These are phyloP conservation scores for Pseudogymnoascus sp. DNA, from an alignment of 2,329 filamentous ascomycete genomes.

Conservation along the genomic window DNA sequence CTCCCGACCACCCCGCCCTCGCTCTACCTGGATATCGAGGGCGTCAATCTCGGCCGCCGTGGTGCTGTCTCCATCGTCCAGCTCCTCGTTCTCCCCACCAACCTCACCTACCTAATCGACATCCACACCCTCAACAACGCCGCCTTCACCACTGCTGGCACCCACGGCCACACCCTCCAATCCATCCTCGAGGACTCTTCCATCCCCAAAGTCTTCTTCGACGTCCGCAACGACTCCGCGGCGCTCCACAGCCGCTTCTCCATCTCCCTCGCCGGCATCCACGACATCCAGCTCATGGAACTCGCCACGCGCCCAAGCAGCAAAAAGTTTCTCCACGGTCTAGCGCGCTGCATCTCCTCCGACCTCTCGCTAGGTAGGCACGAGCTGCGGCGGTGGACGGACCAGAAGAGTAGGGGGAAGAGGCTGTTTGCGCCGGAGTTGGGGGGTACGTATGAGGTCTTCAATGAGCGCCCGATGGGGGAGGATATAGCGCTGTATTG, in stretches of 20 bases:
- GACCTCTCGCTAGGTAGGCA: conserved; percentile 9
- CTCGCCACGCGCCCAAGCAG: conserved; percentile 30
- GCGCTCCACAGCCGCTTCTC: conserved; percentile 41
- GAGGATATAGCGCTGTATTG: conserved; percentile 39
- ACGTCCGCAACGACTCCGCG: conserved; percentile 52
- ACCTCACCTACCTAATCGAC: conserved; percentile 35
- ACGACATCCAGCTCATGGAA: conserved; percentile 53
- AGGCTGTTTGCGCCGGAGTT: conserved; percentile 34
- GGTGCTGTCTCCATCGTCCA: conserved; percentile 37
- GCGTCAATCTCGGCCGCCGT: conserved; percentile 33
- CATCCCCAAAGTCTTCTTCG: conserved; percentile 49
- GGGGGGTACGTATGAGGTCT: conserved; percentile 41
- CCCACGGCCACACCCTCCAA: conserved; percentile 29
- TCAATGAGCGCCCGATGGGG: conserved; percentile 39
- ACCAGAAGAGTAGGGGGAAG: conserved; percentile 32
- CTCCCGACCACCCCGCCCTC: conserved; percentile 25
- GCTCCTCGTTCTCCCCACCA: conserved; percentile 26
- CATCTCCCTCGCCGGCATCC: conserved; percentile 37
- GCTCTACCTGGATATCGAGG: conserved; percentile 40
- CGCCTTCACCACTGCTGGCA: conserved; percentile 30
- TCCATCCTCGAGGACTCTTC: conserved; percentile 37
- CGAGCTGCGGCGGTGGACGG: conserved; percentile 27
- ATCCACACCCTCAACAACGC: conserved; percentile 30
- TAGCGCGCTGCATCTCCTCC: conserved; percentile 33
- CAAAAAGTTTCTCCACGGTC: conserved; percentile 29